Percentiles rank a stretch among this genome's conserved stretches.
Evolutionary conservation across 2,329 filamentous ascomycete species (phyloP).

Genomic region (Penicillium palitans): DNA sequence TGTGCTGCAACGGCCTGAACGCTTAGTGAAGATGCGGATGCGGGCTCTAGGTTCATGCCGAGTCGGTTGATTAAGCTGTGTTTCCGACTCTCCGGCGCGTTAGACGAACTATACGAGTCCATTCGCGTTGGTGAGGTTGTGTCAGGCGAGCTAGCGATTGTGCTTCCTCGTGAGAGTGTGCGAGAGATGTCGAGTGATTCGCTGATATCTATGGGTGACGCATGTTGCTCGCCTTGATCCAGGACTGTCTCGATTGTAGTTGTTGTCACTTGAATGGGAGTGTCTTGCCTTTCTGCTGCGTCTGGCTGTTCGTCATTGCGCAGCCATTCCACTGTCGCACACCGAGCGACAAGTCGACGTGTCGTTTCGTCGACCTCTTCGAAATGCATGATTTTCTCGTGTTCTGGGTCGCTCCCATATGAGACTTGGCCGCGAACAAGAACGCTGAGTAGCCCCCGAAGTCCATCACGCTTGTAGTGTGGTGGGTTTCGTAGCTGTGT

Average conservation of each 20-base stretch:
- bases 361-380: constrained; percentile 53
- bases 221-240: constrained; percentile 14
- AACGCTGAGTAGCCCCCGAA: constrained; percentile 72
- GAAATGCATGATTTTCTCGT: constrained; percentile 50
- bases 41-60: constrained; percentile 69
- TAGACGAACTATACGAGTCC: constrained; percentile 30
- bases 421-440: constrained; percentile 73
- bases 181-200: constrained; percentile 38
- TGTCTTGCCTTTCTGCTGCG: constrained; percentile 18
- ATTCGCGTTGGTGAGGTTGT: constrained; percentile 46
- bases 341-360: constrained; percentile 48
- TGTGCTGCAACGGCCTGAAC: constrained; percentile 76
- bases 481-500: constrained; percentile 85
- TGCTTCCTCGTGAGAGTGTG: constrained; percentile 36
- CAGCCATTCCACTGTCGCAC: constrained; percentile 50
- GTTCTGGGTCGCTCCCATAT: constrained; percentile 43
- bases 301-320: constrained; percentile 31
- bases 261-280: constrained; percentile 10
- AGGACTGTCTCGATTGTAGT: constrained; percentile 25
- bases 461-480: constrained; percentile 87
- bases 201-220: constrained; percentile 24
- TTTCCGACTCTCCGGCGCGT: constrained; percentile 19
- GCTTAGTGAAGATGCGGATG: constrained; percentile 71
- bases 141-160: constrained; percentile 43
- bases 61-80: constrained; percentile 42